These are phyloP conservation scores for Pythium apleroticum DNA, from an alignment of 352 stramenopile species.

Conservation along the genomic window DNA sequence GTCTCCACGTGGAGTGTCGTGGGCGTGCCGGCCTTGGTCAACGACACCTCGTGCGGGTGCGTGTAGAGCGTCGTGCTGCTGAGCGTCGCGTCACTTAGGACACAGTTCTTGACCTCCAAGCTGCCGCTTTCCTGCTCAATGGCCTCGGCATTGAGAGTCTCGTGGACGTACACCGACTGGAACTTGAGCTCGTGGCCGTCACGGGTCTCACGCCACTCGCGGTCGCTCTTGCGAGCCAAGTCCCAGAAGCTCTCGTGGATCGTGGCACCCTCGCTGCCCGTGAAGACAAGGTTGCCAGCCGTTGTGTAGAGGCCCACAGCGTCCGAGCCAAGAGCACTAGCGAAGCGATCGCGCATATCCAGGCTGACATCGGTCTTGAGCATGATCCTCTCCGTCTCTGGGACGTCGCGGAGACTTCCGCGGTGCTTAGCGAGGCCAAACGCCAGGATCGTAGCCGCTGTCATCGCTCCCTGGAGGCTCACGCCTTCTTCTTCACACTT, in stretches of 20 bases:
- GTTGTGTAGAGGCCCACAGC: conserved; percentile 53
- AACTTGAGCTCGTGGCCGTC: conserved; percentile 60
- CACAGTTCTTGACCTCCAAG: conserved; percentile 39
- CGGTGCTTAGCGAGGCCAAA: conserved; percentile 39
- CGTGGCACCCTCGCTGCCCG: conserved; percentile 44
- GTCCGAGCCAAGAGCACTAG: conserved; percentile 15
- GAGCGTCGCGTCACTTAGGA: conserved; percentile 47
- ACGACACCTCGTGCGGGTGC: conserved; percentile 9
- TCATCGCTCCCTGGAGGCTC: conserved; percentile 45
- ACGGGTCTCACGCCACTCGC: conserved; percentile 41
- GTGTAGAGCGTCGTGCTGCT: conserved; percentile 38
- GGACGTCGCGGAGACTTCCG: conserved; percentile 25
- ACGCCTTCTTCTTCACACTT: conserved; percentile 41
- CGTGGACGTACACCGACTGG: conserved; percentile 61
- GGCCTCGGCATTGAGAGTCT: conserved; percentile 49
- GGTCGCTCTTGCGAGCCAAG: conserved; percentile 47
- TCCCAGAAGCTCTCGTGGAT: conserved; percentile 48
- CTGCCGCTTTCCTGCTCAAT: conserved; percentile 18
- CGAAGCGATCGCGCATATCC: conserved; percentile 42
- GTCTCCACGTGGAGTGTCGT: conserved; percentile 40
- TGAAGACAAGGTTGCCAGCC: conserved; percentile 46
- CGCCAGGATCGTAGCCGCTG: conserved; percentile 44
- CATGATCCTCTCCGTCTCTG: background rate
- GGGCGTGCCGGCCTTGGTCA: conserved; percentile 13
- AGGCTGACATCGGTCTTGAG: conserved; percentile 52